Evolutionary conservation across 148 eudicot genomes (phyloP).

Genomic region (Fallopia convolvulus): DNA sequence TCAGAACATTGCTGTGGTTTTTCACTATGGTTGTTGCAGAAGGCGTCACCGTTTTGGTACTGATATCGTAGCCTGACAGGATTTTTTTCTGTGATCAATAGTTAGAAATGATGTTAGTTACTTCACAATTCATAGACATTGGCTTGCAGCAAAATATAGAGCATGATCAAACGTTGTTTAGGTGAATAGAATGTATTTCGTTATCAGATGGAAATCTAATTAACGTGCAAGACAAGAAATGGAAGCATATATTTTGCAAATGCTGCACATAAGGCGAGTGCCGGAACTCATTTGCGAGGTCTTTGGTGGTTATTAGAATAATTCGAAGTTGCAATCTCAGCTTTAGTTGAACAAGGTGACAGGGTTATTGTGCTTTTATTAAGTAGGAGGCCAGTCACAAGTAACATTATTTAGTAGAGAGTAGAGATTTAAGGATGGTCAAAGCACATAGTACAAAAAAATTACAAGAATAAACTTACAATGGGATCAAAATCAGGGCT

Average conservation of each 20-base stretch:
- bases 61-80: slow-evolving; percentile 22
- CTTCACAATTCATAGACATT: neutral
- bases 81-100: slow-evolving; percentile 24
- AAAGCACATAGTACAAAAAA: neutral
- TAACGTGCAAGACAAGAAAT: neutral
- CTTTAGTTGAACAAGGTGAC: neutral
- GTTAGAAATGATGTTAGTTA: neutral
- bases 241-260: neutral
- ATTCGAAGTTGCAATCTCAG: neutral
- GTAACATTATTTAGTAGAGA: neutral
- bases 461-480: slow-evolving; percentile 31
- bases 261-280: no score
- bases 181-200: neutral
- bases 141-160: neutral
- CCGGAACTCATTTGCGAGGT: no score
- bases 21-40: slow-evolving; percentile 17
- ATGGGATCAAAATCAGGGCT: slow-evolving; percentile 81
- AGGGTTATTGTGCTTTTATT: neutral
- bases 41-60: slow-evolving; percentile 18
- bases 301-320: neutral
- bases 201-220: neutral
- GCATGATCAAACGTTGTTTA: neutral
- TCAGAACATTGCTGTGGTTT: slow-evolving; percentile 10
- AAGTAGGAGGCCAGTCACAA: neutral
- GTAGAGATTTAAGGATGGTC: neutral